Percentiles rank a stretch among this genome's conserved stretches.
Evolutionary conservation across 768 basidiomycete species (phyloP).

Genomic region (Tephrocybe sp.): DNA sequence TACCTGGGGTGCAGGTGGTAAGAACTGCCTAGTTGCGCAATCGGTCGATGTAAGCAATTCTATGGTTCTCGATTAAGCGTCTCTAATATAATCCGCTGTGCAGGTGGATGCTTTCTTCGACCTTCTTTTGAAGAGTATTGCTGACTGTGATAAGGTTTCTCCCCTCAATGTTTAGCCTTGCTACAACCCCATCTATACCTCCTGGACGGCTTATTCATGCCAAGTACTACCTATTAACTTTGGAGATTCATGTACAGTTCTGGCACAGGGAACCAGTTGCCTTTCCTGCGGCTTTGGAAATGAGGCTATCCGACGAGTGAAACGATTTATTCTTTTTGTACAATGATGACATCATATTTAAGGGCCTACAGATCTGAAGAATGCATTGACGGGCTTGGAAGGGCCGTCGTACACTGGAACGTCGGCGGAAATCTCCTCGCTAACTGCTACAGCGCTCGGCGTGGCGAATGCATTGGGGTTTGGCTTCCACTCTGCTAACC

Average conservation of each 20-base stretch:
- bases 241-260: no score
- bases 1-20: slow-evolving; percentile 70
- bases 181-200: not conserved
- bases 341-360: slow-evolving; percentile 4
- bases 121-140: slow-evolving; percentile 58
- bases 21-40: slow-evolving; percentile 74
- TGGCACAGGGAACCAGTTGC: no score
- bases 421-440: not conserved
- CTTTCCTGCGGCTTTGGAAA: no score
- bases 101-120: slow-evolving; percentile 68
- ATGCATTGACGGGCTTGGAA: slow-evolving; percentile 33
- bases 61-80: not conserved
- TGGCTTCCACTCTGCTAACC: slow-evolving; percentile 49
- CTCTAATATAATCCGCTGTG: not conserved
- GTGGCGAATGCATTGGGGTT: not conserved
- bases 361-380: slow-evolving; percentile 26
- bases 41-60: slow-evolving; percentile 54
- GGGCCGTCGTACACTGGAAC: not conserved
- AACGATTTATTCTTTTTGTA: not conserved
- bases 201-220: not conserved
- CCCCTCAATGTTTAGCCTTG: slow-evolving; percentile 47
- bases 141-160: slow-evolving; percentile 54
- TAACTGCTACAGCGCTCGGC: not conserved
- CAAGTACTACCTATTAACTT: no score
- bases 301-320: no score